phyloP scores from a whole-genome alignment of 805 yeast genomes.

The Metschnikowia vanudenii region DNA sequence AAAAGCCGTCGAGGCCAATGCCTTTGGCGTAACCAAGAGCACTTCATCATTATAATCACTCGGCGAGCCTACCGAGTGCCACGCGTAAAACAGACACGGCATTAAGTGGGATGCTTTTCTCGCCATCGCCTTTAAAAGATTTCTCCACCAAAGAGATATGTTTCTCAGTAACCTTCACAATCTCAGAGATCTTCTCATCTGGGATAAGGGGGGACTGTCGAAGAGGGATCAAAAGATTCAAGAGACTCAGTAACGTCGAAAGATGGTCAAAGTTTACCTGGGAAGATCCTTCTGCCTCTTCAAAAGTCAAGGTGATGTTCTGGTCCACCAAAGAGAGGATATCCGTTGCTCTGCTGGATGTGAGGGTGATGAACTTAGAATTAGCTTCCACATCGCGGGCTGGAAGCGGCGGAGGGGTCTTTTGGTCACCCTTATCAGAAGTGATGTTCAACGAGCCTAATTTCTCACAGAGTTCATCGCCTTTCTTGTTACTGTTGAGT shows the following conservation, averaged over 20 bases:
- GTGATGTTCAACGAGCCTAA: conserved; percentile 11
- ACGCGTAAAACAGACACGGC: conserved; percentile 35
- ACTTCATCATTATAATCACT: background rate
- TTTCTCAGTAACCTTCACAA: conserved; percentile 18
- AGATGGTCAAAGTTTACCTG: conserved; percentile 29
- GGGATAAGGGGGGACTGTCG: conserved; percentile 23
- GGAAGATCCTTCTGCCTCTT: conserved; percentile 17
- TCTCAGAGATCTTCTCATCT: conserved; percentile 14
- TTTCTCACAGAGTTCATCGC: conserved; percentile 14
- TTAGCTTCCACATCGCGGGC: conserved; percentile 23
- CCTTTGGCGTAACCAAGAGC: too few relatives aligned
- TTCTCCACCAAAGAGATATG: conserved; percentile 19
- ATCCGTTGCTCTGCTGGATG: conserved; percentile 39
- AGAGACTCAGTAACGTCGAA: conserved; percentile 50
- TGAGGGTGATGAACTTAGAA: conserved; percentile 42
- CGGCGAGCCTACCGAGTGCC: conserved; percentile 34
- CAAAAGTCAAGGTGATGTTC: conserved; percentile 37
- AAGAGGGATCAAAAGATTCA: conserved; percentile 50
- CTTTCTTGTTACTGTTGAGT: conserved; percentile 29
- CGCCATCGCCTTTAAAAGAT: conserved; percentile 20
- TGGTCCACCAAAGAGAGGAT: conserved; percentile 43
- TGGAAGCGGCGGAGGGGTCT: conserved; percentile 22
- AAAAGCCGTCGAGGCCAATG: too few relatives aligned
- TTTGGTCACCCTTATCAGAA: conserved; percentile 22
- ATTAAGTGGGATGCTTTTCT: conserved; percentile 25